A percentile compares a stretch with the other conserved stretches of the same genome.
phyloP scores from a whole-genome alignment of 768 basidiomycete species.

The Mycena amicta region DNA sequence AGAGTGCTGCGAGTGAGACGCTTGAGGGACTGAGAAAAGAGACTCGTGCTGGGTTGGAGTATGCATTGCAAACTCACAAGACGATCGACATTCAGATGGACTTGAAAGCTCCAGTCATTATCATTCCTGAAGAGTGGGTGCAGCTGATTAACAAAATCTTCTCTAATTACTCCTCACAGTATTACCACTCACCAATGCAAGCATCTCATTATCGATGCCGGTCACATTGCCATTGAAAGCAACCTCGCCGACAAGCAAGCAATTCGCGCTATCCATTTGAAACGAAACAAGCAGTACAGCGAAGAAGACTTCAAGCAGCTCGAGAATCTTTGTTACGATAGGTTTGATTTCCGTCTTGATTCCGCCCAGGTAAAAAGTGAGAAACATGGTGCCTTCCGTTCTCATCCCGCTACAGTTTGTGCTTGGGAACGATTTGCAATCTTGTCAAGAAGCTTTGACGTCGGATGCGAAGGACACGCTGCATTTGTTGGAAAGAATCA shows the following conservation, averaged over 20 bases:
- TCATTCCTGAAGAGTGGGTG: constrained; percentile 89
- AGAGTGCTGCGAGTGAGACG: constrained; percentile 92
- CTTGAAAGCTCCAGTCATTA: constrained; percentile 95
- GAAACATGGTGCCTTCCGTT: no score
- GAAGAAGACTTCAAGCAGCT: constrained; percentile 86
- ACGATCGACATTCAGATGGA: constrained; percentile 97
- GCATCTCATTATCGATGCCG: constrained; percentile 92
- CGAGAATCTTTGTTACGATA: constrained; percentile 96
- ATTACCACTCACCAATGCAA: constrained; percentile 77
- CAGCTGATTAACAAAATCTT: background rate
- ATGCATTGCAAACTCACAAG: constrained; percentile 90
- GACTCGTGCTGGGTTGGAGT: constrained; percentile 91
- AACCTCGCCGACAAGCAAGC: constrained; percentile 84
- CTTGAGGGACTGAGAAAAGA: constrained; percentile 92
- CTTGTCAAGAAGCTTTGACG: constrained; percentile 79
- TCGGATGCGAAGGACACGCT: constrained; percentile 59
- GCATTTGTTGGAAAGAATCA: constrained; percentile 91
- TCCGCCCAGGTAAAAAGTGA: constrained; percentile 83
- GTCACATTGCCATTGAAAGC: constrained; percentile 93
- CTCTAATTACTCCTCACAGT: constrained; percentile 42
- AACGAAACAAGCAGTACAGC: constrained; percentile 80
- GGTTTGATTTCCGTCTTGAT: constrained; percentile 76
- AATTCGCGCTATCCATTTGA: constrained; percentile 75
- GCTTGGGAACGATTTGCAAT: constrained; percentile 79
- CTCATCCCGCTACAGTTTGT: constrained; percentile 75